These are phyloP conservation scores for Pyrenochaeta sp. DNA, from an alignment of 2,329 filamentous ascomycete species.

Conservation along the genomic window DNA sequence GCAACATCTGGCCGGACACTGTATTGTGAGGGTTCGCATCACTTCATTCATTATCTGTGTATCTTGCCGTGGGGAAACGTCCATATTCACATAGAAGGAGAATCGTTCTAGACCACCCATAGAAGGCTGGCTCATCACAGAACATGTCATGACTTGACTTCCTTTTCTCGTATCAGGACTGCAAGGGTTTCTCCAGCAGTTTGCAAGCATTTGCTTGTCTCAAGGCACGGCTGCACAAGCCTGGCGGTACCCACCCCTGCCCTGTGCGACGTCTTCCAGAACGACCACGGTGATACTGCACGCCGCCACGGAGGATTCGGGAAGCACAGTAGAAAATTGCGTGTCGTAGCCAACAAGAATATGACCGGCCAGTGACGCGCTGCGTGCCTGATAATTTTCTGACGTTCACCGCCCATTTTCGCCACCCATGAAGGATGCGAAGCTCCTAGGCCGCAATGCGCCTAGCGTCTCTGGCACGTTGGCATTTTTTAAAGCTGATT, in stretches of 20 bases:
- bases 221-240: slow-evolving; percentile 5
- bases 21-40: not conserved
- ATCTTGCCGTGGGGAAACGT: no score
- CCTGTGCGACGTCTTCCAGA: slow-evolving; percentile 11
- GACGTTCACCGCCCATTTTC: slow-evolving; percentile 38
- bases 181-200: not conserved
- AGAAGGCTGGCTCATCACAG: no score
- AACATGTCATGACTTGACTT: no score
- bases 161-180: no score
- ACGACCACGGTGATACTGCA: not conserved
- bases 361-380: slow-evolving; percentile 18
- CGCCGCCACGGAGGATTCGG: not conserved
- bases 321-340: not conserved
- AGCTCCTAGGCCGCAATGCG: slow-evolving; percentile 4
- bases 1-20: not conserved
- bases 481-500: slow-evolving; percentile 29
- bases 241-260: slow-evolving; percentile 7
- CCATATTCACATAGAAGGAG: no score
- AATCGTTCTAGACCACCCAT: no score
- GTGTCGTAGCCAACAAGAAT: slow-evolving; percentile 5
- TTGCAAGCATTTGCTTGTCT: slow-evolving; percentile 13
- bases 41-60: no score
- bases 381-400: slow-evolving; percentile 10
- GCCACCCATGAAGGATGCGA: slow-evolving; percentile 27
- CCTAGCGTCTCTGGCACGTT: slow-evolving; percentile 27